A percentile compares a stretch with the other conserved stretches of the same genome.
phyloP scores from a whole-genome alignment of 176 grass and related monocot species.

The Coix lacrymajobi region DNA sequence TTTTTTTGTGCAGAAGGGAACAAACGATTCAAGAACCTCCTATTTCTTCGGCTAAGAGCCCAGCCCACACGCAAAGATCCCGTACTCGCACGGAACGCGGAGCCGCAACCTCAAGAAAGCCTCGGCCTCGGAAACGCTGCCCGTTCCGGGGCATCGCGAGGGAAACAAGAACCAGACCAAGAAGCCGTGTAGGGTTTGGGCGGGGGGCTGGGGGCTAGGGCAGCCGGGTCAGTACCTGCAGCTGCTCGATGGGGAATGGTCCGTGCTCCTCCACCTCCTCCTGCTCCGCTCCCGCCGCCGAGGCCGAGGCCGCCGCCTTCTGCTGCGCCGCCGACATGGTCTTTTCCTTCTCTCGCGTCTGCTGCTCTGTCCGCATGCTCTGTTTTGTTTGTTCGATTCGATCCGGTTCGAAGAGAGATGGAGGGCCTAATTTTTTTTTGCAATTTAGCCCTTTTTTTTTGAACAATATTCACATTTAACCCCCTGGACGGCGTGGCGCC shows the following conservation, averaged over 20 bases:
- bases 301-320: constrained; percentile 21
- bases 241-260: constrained; percentile 76
- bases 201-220: background rate
- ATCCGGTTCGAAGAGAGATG: too few relatives aligned
- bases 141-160: background rate
- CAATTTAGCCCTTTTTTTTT: too few relatives aligned
- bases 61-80: background rate
- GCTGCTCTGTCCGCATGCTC: background rate
- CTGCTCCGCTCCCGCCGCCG: constrained; percentile 33
- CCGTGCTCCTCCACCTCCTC: constrained; percentile 67
- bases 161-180: background rate
- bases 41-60: background rate
- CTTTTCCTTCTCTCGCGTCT: background rate
- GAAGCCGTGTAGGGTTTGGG: constrained; percentile 35
- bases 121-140: background rate
- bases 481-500: too few relatives aligned
- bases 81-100: background rate
- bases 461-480: too few relatives aligned
- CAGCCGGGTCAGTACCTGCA: constrained; percentile 38
- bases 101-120: constrained; percentile 16
- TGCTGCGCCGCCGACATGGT: constrained; percentile 33
- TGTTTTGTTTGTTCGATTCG: background rate
- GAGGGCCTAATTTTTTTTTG: too few relatives aligned
- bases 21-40: background rate
- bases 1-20: too few relatives aligned